Evolutionary conservation across 495 filamentous ascomycete genomes (phyloP), one percentile per base, ranked within the genome.

Genomic region (Aspergillus egyptiacus): DNA sequence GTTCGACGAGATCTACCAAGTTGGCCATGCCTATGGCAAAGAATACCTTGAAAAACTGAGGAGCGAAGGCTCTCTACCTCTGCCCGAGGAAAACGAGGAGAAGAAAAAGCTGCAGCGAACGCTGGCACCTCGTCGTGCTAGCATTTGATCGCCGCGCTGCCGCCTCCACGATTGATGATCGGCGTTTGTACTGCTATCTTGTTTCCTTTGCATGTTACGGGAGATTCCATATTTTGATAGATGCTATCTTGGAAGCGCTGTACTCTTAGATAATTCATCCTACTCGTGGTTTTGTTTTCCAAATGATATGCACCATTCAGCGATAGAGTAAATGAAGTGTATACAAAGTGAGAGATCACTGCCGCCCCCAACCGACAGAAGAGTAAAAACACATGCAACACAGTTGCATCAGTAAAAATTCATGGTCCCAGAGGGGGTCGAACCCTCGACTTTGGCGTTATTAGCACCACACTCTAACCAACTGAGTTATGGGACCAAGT

Each of bases 1-100:
- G 64, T 97, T 99, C 66, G 90, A 95, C 51, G 93, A 97, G 72
- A 96, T 99, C 50, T 95, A 91, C 60, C 72, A 83, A 57, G 74
- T 96, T 2, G 94, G 93, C 3, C 96, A 94, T 63, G 69, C 77
- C 25, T 97, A 83, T 69, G 93, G 90, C 14, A 85, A 82, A 64
- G 75, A 84, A 48, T 95, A 82, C 66, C 64, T 98, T 33, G 79
- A 76, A 23, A 73, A 81, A 47, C 62, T 96, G 54, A 81, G 79
- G 59, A 85, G 85, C 32, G 71, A 91, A 60, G 93, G 91, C 0
- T 72, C 84, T 19, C 63, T 95, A 48, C 74, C 74, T 10, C 65
- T 73, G 2, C 65, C 69, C 50, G 79, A 83, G 56, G 89, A 89
- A 71, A 87, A 78, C 14, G 89, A 91, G 67, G 89, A 89, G 69